Evolutionary conservation across 2,329 filamentous ascomycete genomes (phyloP), one percentile per base, ranked within the genome.

Genomic region (Claviceps lovelessii): DNA sequence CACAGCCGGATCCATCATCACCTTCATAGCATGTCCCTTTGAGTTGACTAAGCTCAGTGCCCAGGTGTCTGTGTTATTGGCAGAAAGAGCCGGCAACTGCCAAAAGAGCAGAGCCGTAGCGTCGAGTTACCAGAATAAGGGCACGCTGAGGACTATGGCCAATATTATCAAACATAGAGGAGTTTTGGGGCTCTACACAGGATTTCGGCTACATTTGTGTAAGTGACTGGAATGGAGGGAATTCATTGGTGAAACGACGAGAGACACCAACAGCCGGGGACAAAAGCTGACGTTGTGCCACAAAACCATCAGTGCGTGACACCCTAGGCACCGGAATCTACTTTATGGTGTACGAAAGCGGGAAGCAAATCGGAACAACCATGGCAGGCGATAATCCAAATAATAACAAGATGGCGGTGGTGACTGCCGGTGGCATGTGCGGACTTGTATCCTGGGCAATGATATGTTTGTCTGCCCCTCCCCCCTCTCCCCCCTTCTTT

Each of bases 31-130:
- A 61, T 94, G 88, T 64, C 88, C 88, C 1, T 94, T 94, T 65
- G 88, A 94, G 68, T 77, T 94, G 67, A 90, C 87, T n/a, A 94
- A 94, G 69, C 76, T 93, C 56, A 90, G 86, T 67, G 87, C 88
- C 17, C 88, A 94, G 67, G 85, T 93, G 23, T 90, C 88, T 1
- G 85, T 90, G 11, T 73, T 91, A 56, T 80, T 90, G 72, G 84
- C 85, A 19, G 67, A 71, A 55, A 65, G 69, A 7, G 67, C 67
- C 15, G 63, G 61, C 8, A 60, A 61, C 19, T 65, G 59, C 52
- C 64, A 69, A 51, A 74, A 78, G 59, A 79, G 75, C 61, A 81
- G 78, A 59, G 76, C 76, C 13, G 76, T 84, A 52, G 81, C 81
- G 28, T 72, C 78, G 54, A 88, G 83, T 67, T 88, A 89, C 64